Evolutionary conservation across 192 early-diverging fungal genomes (phyloP), one percentile per base, ranked within the genome.

Genomic region (Martensiomyces pterosporus): DNA sequence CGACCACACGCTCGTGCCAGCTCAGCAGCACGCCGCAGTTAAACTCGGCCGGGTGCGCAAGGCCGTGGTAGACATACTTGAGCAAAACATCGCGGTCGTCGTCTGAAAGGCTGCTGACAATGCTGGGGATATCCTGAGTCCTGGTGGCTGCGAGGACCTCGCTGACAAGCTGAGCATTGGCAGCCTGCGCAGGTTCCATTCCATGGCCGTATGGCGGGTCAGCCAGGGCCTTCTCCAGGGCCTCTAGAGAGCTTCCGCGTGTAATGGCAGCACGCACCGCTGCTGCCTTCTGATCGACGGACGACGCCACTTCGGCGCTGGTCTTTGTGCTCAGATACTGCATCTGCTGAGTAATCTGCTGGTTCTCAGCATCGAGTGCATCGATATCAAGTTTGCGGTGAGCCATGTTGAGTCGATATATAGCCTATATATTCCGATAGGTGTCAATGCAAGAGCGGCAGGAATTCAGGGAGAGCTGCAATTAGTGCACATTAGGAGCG

Each of bases 1-100:
- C 91, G 18, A 84, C 82, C n/a, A 94, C 87, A 75, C 94, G 91
- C 52, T 98, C 93, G 54, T 98, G 95, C 93, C 93, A 98, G 49
- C 78, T 76, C 49, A 98, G 71, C 49, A 98, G 57, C 40, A 90
- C 77, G 12, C 83, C 83, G 39, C 91, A 87, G 52, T 92, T 93
- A 52, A 80, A 92, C 40, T 70, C 57, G 15, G 91, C 89, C 2
- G 95, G 95, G 16, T 71, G 72, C 6, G 84, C 86, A 84, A 98
- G 79, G 14, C 90, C 93, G 19, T 87, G 80, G 75, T 96, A 96
- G 22, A 98, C 76, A 68, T 93, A 98, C 70, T 92, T 94, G 67
- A 93, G 82, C 62, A 98, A 59, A 7, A 83, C 72, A 63, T 94
- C 93, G 42, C 86, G 71, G 25, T 88, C 79, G 13, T 81, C 79